Conservation (phyloP, 345 rosid genomes). For the Sonneratia caseolaris region DNA sequence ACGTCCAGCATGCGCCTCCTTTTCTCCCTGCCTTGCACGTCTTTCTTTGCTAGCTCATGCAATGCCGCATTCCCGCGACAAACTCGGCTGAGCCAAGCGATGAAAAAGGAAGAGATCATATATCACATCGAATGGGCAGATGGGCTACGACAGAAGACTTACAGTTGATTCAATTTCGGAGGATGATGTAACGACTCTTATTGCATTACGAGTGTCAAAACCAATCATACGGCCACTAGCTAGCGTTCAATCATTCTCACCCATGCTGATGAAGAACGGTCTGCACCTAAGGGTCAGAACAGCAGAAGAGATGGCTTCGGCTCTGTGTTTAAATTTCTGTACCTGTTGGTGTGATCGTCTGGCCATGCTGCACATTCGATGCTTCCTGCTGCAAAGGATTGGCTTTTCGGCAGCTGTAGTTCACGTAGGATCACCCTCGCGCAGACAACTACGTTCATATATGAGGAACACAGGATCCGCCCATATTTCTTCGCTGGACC, state of each 20-base stretch:
- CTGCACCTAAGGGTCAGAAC: not conserved
- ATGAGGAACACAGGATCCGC: too few relatives aligned
- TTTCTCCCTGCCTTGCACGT: too few relatives aligned
- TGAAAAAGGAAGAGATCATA: not conserved
- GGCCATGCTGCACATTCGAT: constrained; percentile 74
- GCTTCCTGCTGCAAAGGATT: constrained; percentile 61
- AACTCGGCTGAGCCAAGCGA: not conserved
- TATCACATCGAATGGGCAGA: not conserved
- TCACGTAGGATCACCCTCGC: too few relatives aligned
- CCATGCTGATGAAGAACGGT: not conserved
- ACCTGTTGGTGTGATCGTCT: constrained; percentile 78
- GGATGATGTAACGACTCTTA: not conserved
- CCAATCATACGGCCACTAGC: too few relatives aligned
- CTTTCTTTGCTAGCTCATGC: too few relatives aligned
- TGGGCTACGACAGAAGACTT: not conserved
- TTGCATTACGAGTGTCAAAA: too few relatives aligned
- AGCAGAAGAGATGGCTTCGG: constrained; percentile 12
- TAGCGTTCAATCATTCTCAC: not conserved
- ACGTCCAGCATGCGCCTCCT: too few relatives aligned
- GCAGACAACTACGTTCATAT: too few relatives aligned
- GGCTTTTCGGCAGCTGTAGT: constrained; percentile 42
- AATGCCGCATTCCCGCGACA: not conserved
- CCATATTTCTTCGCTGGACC: too few relatives aligned
- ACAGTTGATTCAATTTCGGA: not conserved
- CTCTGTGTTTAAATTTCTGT: constrained; percentile 69